phyloP scores from a whole-genome alignment of 208 protist species.

The Borovskyia barvae region DNA sequence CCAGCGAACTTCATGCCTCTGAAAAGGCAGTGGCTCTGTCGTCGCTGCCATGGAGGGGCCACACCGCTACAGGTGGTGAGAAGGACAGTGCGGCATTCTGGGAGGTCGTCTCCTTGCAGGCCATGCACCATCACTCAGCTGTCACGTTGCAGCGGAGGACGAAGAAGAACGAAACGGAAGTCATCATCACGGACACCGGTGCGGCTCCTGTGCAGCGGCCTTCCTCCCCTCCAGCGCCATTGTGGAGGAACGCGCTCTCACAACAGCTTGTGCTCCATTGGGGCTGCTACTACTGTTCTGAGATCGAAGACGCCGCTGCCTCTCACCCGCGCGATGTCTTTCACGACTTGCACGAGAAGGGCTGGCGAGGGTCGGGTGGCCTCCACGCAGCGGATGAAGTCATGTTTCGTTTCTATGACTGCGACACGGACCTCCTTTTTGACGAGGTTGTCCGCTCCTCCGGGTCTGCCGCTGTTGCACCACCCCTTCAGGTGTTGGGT shows the following conservation, averaged over 20 bases:
- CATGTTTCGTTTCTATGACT: no score
- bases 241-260: no score
- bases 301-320: constrained; percentile 56
- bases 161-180: background rate
- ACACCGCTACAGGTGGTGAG: background rate
- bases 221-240: background rate
- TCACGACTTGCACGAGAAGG: background rate
- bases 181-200: background rate
- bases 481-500: constrained; percentile 37
- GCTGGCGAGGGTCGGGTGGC: background rate
- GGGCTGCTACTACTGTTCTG: constrained; percentile 84
- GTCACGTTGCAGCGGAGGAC: constrained; percentile 28
- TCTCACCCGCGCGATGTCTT: constrained; percentile 47
- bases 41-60: background rate
- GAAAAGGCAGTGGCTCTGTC: no score
- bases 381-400: background rate
- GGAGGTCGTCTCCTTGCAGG: constrained; percentile 50
- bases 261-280: constrained; percentile 47
- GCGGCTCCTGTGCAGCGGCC: background rate
- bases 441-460: no score
- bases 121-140: constrained; percentile 78
- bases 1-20: no score
- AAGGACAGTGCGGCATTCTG: background rate
- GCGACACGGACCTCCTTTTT: no score
- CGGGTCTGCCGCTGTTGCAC: background rate